phyloP scores from a whole-genome alignment of 1,139 yeast genomes.

The Diutina neorugosa region DNA sequence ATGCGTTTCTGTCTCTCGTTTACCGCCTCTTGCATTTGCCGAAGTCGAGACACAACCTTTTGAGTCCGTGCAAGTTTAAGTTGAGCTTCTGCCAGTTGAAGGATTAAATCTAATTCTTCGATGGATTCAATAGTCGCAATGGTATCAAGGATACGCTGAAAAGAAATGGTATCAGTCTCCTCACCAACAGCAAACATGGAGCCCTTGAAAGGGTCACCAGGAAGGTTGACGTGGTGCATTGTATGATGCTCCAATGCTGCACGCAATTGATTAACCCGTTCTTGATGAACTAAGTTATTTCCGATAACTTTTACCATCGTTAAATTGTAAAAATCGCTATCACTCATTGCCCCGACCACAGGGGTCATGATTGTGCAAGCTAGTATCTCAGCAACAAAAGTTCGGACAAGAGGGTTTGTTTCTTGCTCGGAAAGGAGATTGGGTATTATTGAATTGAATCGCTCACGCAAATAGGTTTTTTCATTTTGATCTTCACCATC shows the following conservation, averaged over 20 bases:
- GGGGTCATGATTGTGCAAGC: constrained; percentile 37
- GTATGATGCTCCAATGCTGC: constrained; percentile 62
- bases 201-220: constrained; percentile 8
- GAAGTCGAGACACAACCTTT: not conserved
- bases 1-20: not conserved
- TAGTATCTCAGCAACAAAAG: constrained; percentile 52
- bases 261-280: constrained; percentile 63
- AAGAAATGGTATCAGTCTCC: constrained; percentile 11
- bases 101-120: constrained; percentile 23
- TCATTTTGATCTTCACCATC: constrained; percentile 26
- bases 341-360: constrained; percentile 44
- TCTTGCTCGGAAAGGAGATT: constrained; percentile 39
- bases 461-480: constrained; percentile 37
- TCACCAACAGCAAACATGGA: constrained; percentile 6
- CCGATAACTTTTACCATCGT: constrained; percentile 50
- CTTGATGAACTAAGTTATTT: constrained; percentile 57
- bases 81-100: not conserved
- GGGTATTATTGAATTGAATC: constrained; percentile 36
- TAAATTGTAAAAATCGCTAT: constrained; percentile 70
- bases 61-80: not conserved
- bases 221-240: constrained; percentile 8
- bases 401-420: constrained; percentile 33
- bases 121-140: constrained; percentile 48
- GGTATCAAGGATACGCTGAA: constrained; percentile 34
- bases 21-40: not conserved